Evolutionary conservation across 495 filamentous ascomycete genomes (phyloP).

Genomic region (Daldinia decipiens): DNA sequence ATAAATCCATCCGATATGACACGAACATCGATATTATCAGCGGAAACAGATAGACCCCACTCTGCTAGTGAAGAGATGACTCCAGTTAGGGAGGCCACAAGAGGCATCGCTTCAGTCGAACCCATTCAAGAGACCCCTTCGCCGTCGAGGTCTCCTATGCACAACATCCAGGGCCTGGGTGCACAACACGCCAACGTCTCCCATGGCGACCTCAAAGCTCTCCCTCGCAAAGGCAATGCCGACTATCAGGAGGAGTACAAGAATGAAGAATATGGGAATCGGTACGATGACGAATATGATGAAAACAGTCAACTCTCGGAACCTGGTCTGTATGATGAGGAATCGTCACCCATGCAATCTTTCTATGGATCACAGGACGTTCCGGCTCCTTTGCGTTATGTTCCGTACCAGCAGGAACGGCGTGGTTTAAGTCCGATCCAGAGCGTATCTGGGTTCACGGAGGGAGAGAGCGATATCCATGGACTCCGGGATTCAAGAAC

Average conservation of each 20-base stretch:
- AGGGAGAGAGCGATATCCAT: conserved; percentile 59
- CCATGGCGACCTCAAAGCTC: conserved; percentile 59
- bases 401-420: conserved; percentile 65
- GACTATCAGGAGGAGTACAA: conserved; percentile 57
- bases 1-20: conserved; percentile 86
- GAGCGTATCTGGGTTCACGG: conserved; percentile 81
- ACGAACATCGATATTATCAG: conserved; percentile 86
- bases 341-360: conserved; percentile 45
- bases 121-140: conserved; percentile 53
- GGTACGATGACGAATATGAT: conserved; percentile 59
- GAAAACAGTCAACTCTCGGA: conserved; percentile 57
- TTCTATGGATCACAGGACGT: conserved; percentile 66
- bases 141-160: conserved; percentile 54
- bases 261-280: conserved; percentile 58
- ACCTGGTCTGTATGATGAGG: conserved; percentile 56
- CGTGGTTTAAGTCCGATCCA: conserved; percentile 86
- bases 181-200: conserved; percentile 63
- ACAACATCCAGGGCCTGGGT: conserved; percentile 54
- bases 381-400: conserved; percentile 64
- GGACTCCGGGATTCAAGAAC: conserved; percentile 59
- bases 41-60: conserved; percentile 76
- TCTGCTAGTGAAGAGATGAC: conserved; percentile 68
- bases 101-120: conserved; percentile 56
- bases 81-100: conserved; percentile 65
- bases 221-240: conserved; percentile 53